Evolutionary conservation across 495 filamentous ascomycete species (phyloP), one percentile per base, ranked within the genome.

Genomic region (Talaromyces nanjingensis): DNA sequence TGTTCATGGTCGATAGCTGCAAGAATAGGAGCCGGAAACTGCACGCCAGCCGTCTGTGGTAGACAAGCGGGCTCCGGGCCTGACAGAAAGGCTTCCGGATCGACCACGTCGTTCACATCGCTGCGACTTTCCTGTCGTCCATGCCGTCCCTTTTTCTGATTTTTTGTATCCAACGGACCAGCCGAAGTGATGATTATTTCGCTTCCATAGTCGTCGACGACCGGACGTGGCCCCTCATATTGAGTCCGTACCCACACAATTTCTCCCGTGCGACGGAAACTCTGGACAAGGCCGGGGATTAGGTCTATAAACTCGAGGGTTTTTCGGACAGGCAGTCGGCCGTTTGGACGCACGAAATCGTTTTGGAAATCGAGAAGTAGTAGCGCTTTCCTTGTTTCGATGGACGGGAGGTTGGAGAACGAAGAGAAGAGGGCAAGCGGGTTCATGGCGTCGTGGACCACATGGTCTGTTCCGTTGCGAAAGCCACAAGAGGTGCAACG

Each of bases 341-440:
- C 91, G 42, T 85, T 82, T 1, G 84, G 74, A 29, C 85, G 83
- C 53, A 96, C 73, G 69, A 97, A 96, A 73, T 97, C 94, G 71
- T 97, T 96, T 66, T 98, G 94, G 24, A 96, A 83, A 70, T 96
- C 93, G 60, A 97, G 78, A 14, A 97, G 72, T 25, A 98, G 77
- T 45, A 98, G 75, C 1, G 92, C 94, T 77, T 92, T 90, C 58
- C 91, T 85, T 11, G 92, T 94, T 62, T 84, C 76, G 62, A 89
- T 82, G 22, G 73, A 70, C 16, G 85, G 83, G 25, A 82, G 59
- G 64, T 73, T 68, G 54, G 69, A 71, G 59, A 77, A 69, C 59
- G 66, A 66, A 42, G 74, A 69, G 64, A 79, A 67, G 70, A 72
- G 42, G 60, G 60, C 33, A 60, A 58, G 56, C n/a, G 34, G 33